Base-by-base conservation (phyloP, 116 monocot species). In the Zostera marina region DNA sequence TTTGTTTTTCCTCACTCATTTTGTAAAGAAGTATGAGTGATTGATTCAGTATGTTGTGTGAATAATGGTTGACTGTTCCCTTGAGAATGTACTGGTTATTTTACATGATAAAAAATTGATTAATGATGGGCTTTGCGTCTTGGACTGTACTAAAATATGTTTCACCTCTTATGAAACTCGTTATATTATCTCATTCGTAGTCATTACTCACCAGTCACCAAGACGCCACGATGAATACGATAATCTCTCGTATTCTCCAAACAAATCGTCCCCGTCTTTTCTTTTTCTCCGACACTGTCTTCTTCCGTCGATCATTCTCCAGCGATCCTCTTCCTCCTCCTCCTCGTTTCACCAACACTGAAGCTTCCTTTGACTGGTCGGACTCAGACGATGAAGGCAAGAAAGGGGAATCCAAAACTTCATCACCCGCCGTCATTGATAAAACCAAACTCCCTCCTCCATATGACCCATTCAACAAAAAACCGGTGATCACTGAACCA, bases 391-490 rank as follows among this genome's bases (percentile, higher is more conserved):
- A 71, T 32, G 52, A 63, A 20, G 12, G 7, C 23, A 8, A 20
- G 43, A 8, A 20, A 23, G 14, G 17, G 44, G 23, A 19, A n/a
- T 26, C 43, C 12, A 25, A 21, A 53, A 7, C 19, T 38, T 7
- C 13, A 43, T 19, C 15, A 51, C 11, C 60, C 1, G 44, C 42
- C 43, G 60, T 43, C 20, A 16, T 41, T 20, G 71, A 68, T 42
- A 77, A 67, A 47, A 48, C 59, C 40, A 67, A 69, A 11, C 77
- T 89, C 1, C 85, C 89, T 5, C 89, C 86, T 0, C 96, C 96
- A 40, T 96, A 89, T 70, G 80, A 96, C 58, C 96, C 96, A 19
- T 96, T 96, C 80, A 85, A 54, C 85, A 96, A 85, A 68, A 88
- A 79, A 43, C 82, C 77, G 5, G 61, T 45, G 5, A 63, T 76